Evolutionary conservation across 805 yeast species (phyloP).

Genomic region (Saccharomycopsis javanensis): DNA sequence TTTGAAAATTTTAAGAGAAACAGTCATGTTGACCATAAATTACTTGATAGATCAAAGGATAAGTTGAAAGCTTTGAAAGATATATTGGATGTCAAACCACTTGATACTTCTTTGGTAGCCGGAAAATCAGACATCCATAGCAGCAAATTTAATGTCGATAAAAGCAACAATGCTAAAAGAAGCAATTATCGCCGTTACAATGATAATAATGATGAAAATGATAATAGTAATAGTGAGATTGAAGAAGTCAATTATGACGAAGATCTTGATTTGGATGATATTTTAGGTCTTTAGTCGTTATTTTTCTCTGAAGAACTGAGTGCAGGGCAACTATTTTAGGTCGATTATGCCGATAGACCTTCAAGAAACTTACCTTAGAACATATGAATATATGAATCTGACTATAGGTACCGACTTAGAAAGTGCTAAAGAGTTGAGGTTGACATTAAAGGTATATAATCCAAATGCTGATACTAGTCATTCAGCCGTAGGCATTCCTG

Average conservation of each 20-base stretch:
- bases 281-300: not conserved
- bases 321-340: not conserved
- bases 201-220: not conserved
- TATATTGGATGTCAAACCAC: not conserved
- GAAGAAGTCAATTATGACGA: not conserved
- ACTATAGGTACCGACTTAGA: too few relatives aligned
- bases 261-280: not conserved
- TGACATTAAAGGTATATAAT: too few relatives aligned
- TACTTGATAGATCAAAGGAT: not conserved
- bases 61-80: not conserved
- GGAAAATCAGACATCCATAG: not conserved
- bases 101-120: not conserved
- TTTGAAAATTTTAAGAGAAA: not conserved
- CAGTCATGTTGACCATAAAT: not conserved
- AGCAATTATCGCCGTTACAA: not conserved
- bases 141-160: not conserved
- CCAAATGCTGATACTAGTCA: too few relatives aligned
- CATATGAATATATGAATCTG: too few relatives aligned
- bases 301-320: too few relatives aligned
- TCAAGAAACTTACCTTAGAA: too few relatives aligned
- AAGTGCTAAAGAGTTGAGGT: too few relatives aligned
- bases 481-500: too few relatives aligned
- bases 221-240: not conserved
- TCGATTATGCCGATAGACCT: too few relatives aligned
- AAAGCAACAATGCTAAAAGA: not conserved